These are phyloP conservation scores for Tylopilus subfusipes DNA, from an alignment of 768 basidiomycete genomes.

Conservation along the genomic window DNA sequence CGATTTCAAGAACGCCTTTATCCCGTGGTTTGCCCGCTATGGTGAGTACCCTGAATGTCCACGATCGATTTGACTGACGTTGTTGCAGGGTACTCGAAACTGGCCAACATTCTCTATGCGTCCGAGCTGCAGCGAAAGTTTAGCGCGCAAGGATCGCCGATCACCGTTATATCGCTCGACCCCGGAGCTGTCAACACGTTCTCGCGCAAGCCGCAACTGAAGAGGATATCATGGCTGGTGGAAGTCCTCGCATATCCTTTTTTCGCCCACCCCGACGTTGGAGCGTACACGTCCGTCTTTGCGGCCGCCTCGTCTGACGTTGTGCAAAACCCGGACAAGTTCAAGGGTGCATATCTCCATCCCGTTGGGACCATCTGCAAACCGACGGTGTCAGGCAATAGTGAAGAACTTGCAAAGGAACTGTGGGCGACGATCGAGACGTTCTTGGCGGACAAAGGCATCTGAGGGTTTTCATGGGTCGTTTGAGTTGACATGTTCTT, in stretches of 20 bases:
- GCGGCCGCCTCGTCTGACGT: slow-evolving; percentile 31
- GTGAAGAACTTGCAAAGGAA: slow-evolving; percentile 27
- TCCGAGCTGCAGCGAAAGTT: slow-evolving; percentile 49
- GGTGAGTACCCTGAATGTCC: slow-evolving; percentile 18
- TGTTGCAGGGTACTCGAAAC: slow-evolving; percentile 44
- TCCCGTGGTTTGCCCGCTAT: slow-evolving; percentile 29
- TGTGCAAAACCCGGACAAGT: slow-evolving; percentile 18
- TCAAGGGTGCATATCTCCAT: slow-evolving; percentile 31
- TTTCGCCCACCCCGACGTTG: slow-evolving; percentile 17
- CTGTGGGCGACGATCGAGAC: slow-evolving; percentile 28
- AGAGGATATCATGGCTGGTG: slow-evolving; percentile 19
- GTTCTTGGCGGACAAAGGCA: slow-evolving; percentile 21
- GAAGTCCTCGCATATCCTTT: slow-evolving; percentile 18
- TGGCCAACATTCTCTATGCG: slow-evolving; percentile 49
- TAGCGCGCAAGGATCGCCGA: slow-evolving; percentile 20
- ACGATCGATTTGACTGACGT: neutral
- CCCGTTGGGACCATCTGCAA: slow-evolving; percentile 20
- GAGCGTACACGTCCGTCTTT: slow-evolving; percentile 26
- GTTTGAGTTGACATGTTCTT: neutral
- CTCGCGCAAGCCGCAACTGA: slow-evolving; percentile 19
- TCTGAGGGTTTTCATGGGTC: slow-evolving; percentile 9
- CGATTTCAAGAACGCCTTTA: slow-evolving; percentile 25
- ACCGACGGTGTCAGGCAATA: slow-evolving; percentile 11
- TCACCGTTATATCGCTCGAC: slow-evolving; percentile 28
- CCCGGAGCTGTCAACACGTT: slow-evolving; percentile 35